Conservation (phyloP, 805 yeast genomes). For the Starmerella ratchasimensis region DNA sequence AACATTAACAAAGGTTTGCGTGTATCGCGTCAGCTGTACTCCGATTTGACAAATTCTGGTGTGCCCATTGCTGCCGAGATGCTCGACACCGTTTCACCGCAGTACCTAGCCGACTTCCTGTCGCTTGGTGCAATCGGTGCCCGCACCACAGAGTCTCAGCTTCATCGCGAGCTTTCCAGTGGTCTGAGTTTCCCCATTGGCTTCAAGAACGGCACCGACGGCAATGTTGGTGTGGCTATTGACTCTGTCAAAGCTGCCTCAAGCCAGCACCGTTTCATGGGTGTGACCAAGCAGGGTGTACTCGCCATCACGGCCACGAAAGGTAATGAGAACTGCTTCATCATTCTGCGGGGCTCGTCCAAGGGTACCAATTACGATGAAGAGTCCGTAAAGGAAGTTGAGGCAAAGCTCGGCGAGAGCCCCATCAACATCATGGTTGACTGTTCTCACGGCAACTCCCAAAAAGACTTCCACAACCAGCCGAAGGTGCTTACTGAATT, state of each 20-base stretch:
- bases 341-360: constrained; percentile 92
- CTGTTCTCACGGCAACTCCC: constrained; percentile 95
- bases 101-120: constrained; percentile 77
- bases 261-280: constrained; percentile 87
- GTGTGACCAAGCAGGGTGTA: constrained; percentile 92
- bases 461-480: constrained; percentile 87
- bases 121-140: constrained; percentile 98
- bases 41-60: constrained; percentile 62
- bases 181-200: constrained; percentile 98
- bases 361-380: constrained; percentile 86
- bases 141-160: constrained; percentile 95
- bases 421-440: constrained; percentile 65
- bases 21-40: constrained; percentile 72
- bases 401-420: constrained; percentile 45
- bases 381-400: constrained; percentile 60
- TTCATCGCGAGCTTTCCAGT: constrained; percentile 93
- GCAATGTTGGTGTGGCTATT: constrained; percentile 78
- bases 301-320: constrained; percentile 93
- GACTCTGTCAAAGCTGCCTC: constrained; percentile 91
- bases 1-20: constrained; percentile 90
- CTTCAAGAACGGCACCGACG: constrained; percentile 97
- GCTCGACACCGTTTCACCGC: constrained; percentile 97
- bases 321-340: constrained; percentile 90
- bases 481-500: constrained; percentile 79
- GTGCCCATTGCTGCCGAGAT: constrained; percentile 93